Evolutionary conservation across 345 rosid species (phyloP), one percentile per base, ranked within the genome.

Genomic region (Boechera retrofracta): DNA sequence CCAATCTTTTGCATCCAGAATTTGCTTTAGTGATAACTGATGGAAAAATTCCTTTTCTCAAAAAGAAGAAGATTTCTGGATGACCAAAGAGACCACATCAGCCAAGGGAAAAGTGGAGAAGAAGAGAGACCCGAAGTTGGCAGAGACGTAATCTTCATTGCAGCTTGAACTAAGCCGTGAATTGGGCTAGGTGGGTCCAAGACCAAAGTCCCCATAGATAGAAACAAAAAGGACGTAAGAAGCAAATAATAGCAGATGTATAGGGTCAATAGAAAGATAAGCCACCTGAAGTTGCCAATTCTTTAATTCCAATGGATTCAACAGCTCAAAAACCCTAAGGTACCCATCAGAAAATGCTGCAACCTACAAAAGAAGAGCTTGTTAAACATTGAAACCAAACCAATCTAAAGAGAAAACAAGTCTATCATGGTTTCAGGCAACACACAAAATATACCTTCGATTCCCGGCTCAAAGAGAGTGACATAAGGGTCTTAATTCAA

Each of bases 261-360:
- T 24, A 51, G 8, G 13, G 48, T 60, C 45, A 26, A 16, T 52
- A 62, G 32, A 39, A 13, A 6, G 41, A 63, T n/a, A 5, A 42
- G 56, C 53, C 66, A 92, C 97, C 97, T 94, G 97, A 78, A 94
- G 92, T 69, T 94, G 98, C 98, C 98, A 94, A 73, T 83, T 89
- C 70, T 89, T 90, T 65, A 92, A 74, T 53, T 87, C 89, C 77
- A 94, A 78, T 11, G 95, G 86, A 82, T 92, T 85, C 61, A 74
- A 75, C n/a, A 92, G 90, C 87, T 94, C 98, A 64, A 85, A 89
- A 77, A 94, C 83, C 76, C 88, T 85, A 64, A 89, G 87, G 81
- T 66, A 82, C 28, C 98, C 97, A 83, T 92, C 89, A 2, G 98
- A 89, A 74, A 80, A 89, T 48, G 94, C 94, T 48, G 81, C 79